Conservation (phyloP, 345 rosid genomes). For the Punica granatum region DNA sequence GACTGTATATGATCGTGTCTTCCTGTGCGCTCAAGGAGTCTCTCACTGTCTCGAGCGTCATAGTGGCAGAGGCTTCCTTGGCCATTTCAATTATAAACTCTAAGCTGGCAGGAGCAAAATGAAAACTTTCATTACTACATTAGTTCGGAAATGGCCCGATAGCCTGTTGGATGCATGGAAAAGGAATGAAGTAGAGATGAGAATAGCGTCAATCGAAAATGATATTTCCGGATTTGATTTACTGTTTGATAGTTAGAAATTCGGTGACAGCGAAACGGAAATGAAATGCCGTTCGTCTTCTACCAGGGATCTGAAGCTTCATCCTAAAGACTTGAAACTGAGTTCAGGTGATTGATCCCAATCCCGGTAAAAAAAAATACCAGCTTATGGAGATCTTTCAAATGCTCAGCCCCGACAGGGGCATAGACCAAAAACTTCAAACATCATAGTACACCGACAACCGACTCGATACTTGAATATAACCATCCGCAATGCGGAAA, state of each 20-base stretch:
- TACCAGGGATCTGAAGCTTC: no score
- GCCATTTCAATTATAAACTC: conserved; percentile 16
- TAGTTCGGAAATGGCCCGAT: background rate
- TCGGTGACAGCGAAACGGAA: no score
- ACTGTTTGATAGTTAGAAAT: no score
- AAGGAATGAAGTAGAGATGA: background rate
- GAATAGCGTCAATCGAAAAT: background rate
- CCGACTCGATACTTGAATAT: background rate
- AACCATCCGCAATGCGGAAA: background rate
- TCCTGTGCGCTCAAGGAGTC: conserved; percentile 72
- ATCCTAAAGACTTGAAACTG: no score
- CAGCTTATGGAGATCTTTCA: no score
- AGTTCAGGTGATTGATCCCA: no score
- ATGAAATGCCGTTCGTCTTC: no score
- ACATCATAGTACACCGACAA: background rate
- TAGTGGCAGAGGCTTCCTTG: conserved; percentile 11
- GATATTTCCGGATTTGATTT: no score
- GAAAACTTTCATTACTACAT: background rate
- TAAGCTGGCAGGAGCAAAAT: background rate
- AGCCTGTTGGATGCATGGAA: background rate
- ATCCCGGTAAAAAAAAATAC: no score
- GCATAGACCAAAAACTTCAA: background rate
- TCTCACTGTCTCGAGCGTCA: conserved; percentile 51
- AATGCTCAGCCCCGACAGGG: background rate
- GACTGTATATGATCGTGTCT: conserved; percentile 61